Conservation (phyloP, 1,139 yeast genomes). For the Blastobotrys illinoisensis region DNA sequence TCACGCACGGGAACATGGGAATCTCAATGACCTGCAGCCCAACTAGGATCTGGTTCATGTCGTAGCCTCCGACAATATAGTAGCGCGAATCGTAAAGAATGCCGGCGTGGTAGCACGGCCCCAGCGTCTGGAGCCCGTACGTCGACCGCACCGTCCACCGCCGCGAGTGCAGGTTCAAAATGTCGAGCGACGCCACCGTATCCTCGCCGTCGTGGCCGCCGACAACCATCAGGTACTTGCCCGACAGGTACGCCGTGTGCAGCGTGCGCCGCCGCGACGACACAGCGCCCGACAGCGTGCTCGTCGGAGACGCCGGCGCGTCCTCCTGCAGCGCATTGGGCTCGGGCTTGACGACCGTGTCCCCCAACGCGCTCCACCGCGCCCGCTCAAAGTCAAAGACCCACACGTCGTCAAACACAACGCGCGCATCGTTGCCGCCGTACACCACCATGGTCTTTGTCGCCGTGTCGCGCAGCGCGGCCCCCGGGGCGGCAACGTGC, state of each 20-base stretch:
- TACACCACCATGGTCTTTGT: constrained; percentile 17
- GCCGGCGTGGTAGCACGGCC: constrained; percentile 22
- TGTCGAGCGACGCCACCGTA: constrained; percentile 15
- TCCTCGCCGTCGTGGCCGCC: constrained; percentile 26
- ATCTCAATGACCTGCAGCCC: constrained; percentile 23
- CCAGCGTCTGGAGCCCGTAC: constrained; percentile 19
- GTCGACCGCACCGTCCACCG: constrained; percentile 18
- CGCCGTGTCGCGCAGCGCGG: constrained; percentile 3
- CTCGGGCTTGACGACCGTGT: constrained; percentile 5
- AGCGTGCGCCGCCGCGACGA: constrained; percentile 14
- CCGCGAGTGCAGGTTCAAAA: constrained; percentile 15
- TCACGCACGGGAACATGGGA: constrained; percentile 13
- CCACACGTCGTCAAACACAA: constrained; percentile 22
- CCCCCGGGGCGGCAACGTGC: constrained; percentile 10
- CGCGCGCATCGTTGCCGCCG: constrained; percentile 19
- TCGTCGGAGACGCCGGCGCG: no score
- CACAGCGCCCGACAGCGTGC: no score
- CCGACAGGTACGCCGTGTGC: constrained; percentile 19
- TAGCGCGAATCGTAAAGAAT: constrained; percentile 19
- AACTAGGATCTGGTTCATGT: constrained; percentile 16
- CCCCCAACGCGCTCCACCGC: constrained; percentile 15
- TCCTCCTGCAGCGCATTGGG: not conserved
- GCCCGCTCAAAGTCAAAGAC: constrained; percentile 16
- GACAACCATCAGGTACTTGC: constrained; percentile 17
- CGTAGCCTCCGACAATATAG: constrained; percentile 22